These are phyloP conservation scores for Pseudoscleropodium purum DNA, from an alignment of 225 moss, liverwort and hornwort genomes.

Conservation along the genomic window DNA sequence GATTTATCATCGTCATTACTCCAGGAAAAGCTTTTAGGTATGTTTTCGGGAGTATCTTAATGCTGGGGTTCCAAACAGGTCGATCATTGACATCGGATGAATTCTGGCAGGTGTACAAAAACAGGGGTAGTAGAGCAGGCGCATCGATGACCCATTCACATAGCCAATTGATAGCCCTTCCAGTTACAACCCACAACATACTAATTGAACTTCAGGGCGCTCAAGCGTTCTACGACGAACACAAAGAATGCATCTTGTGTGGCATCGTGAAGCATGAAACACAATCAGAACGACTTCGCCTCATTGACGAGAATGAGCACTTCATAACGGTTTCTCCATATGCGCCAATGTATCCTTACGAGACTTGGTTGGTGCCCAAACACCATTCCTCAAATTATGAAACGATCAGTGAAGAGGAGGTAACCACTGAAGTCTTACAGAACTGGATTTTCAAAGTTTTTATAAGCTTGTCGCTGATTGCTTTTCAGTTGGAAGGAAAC, in stretches of 20 bases:
- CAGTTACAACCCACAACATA: conserved; percentile 44
- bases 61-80: background rate
- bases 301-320: conserved; percentile 55
- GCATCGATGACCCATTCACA: conserved; percentile 78
- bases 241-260: conserved; percentile 47
- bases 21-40: background rate
- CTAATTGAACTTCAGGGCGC: conserved; percentile 38
- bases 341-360: conserved; percentile 62
- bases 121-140: conserved; percentile 60
- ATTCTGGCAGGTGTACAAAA: conserved; percentile 56
- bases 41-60: background rate
- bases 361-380: conserved; percentile 70
- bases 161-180: conserved; percentile 72
- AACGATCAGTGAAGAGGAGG: conserved; percentile 37
- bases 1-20: background rate
- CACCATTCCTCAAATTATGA: conserved; percentile 66
- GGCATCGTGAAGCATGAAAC: conserved; percentile 25
- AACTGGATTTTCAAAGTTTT: background rate
- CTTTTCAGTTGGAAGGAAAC: background rate
- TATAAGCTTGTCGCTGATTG: background rate
- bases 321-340: conserved; percentile 49
- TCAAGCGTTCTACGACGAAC: conserved; percentile 27
- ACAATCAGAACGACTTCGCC: background rate
- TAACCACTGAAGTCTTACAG: background rate
- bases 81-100: background rate